Conservation (phyloP, 2,329 filamentous ascomycete species). For the Nigrospora sphaerica region DNA sequence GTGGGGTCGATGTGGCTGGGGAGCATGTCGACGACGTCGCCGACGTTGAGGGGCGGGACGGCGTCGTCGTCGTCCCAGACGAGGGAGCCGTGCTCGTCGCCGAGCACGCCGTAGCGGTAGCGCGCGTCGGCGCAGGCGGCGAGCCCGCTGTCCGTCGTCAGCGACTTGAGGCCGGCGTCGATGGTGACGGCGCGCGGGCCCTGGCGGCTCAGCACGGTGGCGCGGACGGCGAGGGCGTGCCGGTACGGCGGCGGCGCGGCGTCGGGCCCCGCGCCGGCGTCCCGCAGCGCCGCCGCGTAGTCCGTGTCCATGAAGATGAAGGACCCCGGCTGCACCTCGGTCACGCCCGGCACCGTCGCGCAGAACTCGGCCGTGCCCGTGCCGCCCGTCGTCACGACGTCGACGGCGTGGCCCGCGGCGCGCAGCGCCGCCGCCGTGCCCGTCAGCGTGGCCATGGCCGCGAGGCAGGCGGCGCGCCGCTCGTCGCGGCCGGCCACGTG, state of each 20-base stretch:
- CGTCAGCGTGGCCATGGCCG: slow-evolving; percentile 36
- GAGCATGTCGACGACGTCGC: slow-evolving; percentile 43
- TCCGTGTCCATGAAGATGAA: slow-evolving; percentile 54
- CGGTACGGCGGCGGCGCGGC: slow-evolving; percentile 38
- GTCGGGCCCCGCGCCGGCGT: too few species aligned
- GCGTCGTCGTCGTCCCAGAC: slow-evolving; percentile 29
- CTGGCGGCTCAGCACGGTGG: slow-evolving; percentile 41
- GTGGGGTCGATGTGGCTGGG: slow-evolving; percentile 49
- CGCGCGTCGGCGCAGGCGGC: slow-evolving; percentile 37
- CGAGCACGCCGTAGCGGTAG: slow-evolving; percentile 35
- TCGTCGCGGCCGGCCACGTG: slow-evolving; percentile 37
- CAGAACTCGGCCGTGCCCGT: slow-evolving; percentile 48
- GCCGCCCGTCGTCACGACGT: slow-evolving; percentile 44
- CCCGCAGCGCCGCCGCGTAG: slow-evolving; percentile 20
- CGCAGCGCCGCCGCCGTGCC: slow-evolving; percentile 33
- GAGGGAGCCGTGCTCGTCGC: slow-evolving; percentile 42
- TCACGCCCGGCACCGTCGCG: slow-evolving; percentile 39
- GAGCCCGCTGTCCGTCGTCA: slow-evolving; percentile 44
- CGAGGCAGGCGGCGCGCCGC: slow-evolving; percentile 32
- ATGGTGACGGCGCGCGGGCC: slow-evolving; percentile 36
- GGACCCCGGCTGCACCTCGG: slow-evolving; percentile 46
- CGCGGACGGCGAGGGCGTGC: slow-evolving; percentile 39
- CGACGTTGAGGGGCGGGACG: slow-evolving; percentile 28
- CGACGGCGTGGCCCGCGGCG: slow-evolving; percentile 32
- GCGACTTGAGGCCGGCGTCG: slow-evolving; percentile 40